A percentile compares a stretch with the other conserved stretches of the same genome.
These are phyloP conservation scores for Beauveria australis DNA, from an alignment of 2,329 filamentous ascomycete genomes.

Conservation along the genomic window DNA sequence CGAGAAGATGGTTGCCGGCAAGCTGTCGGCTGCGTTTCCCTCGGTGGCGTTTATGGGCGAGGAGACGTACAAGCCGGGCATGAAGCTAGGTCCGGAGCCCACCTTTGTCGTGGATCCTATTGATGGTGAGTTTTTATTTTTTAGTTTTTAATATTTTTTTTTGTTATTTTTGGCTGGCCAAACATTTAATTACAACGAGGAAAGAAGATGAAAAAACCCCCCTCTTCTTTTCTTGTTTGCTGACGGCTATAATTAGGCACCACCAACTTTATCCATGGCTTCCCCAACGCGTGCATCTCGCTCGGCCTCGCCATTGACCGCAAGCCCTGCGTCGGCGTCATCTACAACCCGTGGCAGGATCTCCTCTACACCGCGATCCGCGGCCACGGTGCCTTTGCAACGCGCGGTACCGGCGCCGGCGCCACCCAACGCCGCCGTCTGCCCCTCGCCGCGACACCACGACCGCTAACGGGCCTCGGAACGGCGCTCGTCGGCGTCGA, in stretches of 20 bases:
- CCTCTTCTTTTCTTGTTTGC: neutral
- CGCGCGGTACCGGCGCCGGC: slow-evolving; percentile 30
- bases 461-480: slow-evolving; percentile 52
- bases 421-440: slow-evolving; percentile 21
- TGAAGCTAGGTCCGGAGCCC: slow-evolving; percentile 52
- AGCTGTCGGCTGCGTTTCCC: slow-evolving; percentile 46
- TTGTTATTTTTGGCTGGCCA: neutral
- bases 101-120: slow-evolving; percentile 80
- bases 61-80: slow-evolving; percentile 65
- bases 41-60: slow-evolving; percentile 61
- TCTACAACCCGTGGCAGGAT: slow-evolving; percentile 72
- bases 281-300: slow-evolving; percentile 68
- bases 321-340: slow-evolving; percentile 59
- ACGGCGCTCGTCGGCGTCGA: slow-evolving; percentile 61
- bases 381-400: slow-evolving; percentile 57
- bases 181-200: too few species aligned
- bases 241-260: slow-evolving; percentile 30
- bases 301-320: slow-evolving; percentile 61
- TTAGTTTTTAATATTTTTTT: too few species aligned
- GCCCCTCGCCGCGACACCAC: slow-evolving; percentile 37
- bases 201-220: neutral
- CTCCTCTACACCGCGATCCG: slow-evolving; percentile 61
- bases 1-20: slow-evolving; percentile 50
- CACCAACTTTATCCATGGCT: slow-evolving; percentile 72
- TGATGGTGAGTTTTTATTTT: slow-evolving; percentile 42